Base-by-base conservation (phyloP, 1,284 basidiomycete genomes). In the Cystobasidium sp. region DNA sequence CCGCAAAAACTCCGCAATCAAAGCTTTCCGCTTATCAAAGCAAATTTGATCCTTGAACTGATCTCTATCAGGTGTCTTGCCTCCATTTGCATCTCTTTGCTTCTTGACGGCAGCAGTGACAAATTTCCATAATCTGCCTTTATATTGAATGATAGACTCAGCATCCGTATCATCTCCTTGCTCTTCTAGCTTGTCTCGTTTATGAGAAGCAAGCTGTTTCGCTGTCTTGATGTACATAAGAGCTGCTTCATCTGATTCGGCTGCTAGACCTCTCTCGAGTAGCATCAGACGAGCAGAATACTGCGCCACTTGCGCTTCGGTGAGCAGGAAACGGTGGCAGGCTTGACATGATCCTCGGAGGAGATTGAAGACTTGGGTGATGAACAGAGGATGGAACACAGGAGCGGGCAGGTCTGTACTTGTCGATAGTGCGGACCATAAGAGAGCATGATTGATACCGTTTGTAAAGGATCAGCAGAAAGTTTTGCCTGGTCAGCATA, bases 351-450 rank as follows among this genome's bases (percentile, higher is more conserved):
- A 90, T 55, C 90, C 90, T 68, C 94, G 89, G 16, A 99, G 85
- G 65, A 99, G 84, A 78, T 91, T 91, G 83, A 90, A 95, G 86
- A 92, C 91, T 81, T 97, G 93, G 62, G 87, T 87, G 90, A 99
- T 94, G 84, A 98, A 99, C 41, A 99, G 85, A 0, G 97, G 97
- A 82, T 99, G 96, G 82, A 92, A 99, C 14, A 99, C 93, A 37
- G 97, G 94, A 22, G 91, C 88, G 10, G 97, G 94, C 6, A 99
- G 88, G 79, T 98, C 94, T 73, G 62, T 20, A 16, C 10, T n/a
- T 5, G 22, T 31, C 31, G 41, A 24, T 8, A 22, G 16, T 8
- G 39, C 18, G 20, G 6, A 44, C 41, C 10, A 22, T 18, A 39
- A 47, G 24, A 43, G 41, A 44, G 9, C 16, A 44, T 20, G 14